These are phyloP conservation scores for Xerocomus alliaceus DNA, from an alignment of 1,284 basidiomycete species.

Conservation along the genomic window DNA sequence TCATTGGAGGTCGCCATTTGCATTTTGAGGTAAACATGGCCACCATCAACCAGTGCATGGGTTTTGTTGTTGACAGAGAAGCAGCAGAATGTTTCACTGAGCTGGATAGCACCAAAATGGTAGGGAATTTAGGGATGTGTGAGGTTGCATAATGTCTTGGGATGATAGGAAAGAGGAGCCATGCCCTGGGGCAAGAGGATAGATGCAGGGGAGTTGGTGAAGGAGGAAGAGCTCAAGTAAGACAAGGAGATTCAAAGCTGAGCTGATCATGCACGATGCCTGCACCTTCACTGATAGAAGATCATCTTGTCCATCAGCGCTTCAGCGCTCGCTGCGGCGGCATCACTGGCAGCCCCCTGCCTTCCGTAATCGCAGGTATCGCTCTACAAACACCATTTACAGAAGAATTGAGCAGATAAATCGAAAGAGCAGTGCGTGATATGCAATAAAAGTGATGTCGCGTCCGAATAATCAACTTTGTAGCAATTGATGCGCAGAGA, in stretches of 20 bases:
- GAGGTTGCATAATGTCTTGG: constrained; percentile 80
- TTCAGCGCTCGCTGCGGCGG: no score
- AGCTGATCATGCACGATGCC: constrained; percentile 71
- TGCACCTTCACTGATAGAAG: constrained; percentile 80
- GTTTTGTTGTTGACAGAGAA: constrained; percentile 82
- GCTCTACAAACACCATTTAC: no score
- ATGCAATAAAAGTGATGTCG: no score
- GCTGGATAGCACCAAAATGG: constrained; percentile 81
- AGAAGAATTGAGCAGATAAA: no score
- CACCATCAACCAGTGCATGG: constrained; percentile 62
- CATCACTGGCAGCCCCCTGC: no score
- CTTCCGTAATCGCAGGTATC: no score
- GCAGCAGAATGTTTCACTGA: constrained; percentile 83
- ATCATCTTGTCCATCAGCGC: constrained; percentile 61
- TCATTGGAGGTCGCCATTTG: constrained; percentile 77
- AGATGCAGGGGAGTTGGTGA: constrained; percentile 78
- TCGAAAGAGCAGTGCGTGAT: no score
- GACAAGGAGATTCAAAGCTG: no score
- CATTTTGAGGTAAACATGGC: constrained; percentile 73
- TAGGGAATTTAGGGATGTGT: constrained; percentile 75
- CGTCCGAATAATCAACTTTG: no score
- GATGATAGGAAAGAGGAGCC: constrained; percentile 69
- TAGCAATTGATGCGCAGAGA: no score
- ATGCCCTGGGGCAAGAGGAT: constrained; percentile 78
- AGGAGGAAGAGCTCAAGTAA: constrained; percentile 80